Evolutionary conservation across 305 asterid species (phyloP).

Genomic region (Petunia hybrid): DNA sequence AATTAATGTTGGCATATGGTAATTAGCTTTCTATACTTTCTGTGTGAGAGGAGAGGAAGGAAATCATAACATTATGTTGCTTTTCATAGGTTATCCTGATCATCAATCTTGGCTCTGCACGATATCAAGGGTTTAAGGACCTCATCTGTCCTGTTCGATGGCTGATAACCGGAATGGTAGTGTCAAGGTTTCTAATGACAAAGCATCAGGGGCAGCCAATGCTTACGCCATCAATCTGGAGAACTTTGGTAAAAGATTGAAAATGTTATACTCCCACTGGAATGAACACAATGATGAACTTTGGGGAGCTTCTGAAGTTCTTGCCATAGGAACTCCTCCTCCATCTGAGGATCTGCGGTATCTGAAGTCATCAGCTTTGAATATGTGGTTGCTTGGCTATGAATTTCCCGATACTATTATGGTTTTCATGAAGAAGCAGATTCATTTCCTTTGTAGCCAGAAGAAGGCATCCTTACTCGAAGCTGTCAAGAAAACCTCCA

Average conservation of each 20-base stretch:
- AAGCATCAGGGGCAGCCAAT: conserved; percentile 49
- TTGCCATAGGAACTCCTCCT: conserved; percentile 48
- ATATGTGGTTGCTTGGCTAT: conserved; percentile 47
- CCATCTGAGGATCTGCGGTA: conserved; percentile 48
- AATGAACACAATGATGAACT: conserved; percentile 36
- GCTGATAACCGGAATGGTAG: conserved; percentile 56
- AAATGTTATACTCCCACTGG: conserved; percentile 45
- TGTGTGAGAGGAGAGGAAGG: conserved; percentile 9
- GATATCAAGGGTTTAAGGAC: conserved; percentile 22
- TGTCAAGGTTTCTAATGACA: conserved; percentile 45
- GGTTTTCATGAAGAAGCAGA: conserved; percentile 49
- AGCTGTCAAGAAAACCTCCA: conserved; percentile 41
- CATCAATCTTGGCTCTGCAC: conserved; percentile 26
- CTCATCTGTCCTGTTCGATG: conserved; percentile 43
- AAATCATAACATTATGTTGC: conserved; percentile 4
- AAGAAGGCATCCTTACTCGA: conserved; percentile 44
- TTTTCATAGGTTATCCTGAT: conserved; percentile 19
- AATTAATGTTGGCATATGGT: neutral
- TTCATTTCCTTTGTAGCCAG: conserved; percentile 49
- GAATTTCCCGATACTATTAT: conserved; percentile 50
- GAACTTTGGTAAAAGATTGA: conserved; percentile 41
- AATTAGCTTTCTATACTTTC: neutral
- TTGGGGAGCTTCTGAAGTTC: conserved; percentile 46
- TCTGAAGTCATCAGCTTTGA: conserved; percentile 46
- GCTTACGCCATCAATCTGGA: conserved; percentile 53